phyloP scores from a whole-genome alignment of 805 yeast genomes.

The Pichia paraexigua region DNA sequence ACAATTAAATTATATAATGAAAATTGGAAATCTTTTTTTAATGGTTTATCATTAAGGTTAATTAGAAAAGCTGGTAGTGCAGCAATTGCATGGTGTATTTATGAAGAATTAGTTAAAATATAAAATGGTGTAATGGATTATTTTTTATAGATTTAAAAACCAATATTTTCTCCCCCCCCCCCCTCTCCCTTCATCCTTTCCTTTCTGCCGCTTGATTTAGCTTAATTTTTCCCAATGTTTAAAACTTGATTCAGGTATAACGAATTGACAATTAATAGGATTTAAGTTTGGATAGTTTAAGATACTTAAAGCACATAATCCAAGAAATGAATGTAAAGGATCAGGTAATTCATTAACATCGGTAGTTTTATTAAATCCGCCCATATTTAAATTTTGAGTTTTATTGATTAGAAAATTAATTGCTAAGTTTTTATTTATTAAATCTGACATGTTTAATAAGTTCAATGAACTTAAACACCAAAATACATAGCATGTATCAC shows the following conservation, averaged over 20 bases:
- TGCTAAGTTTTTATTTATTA: constrained; percentile 32
- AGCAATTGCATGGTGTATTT: constrained; percentile 95
- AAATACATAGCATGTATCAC: constrained; percentile 84
- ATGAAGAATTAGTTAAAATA: constrained; percentile 70
- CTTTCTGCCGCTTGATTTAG: not conserved
- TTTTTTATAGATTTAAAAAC: not conserved
- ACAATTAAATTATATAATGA: constrained; percentile 34
- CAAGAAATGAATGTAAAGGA: constrained; percentile 60
- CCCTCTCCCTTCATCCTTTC: too few species aligned
- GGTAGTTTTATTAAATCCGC: constrained; percentile 69
- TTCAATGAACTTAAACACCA: constrained; percentile 64
- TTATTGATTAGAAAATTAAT: constrained; percentile 37
- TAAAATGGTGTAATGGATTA: not conserved
- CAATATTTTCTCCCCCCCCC: not conserved
- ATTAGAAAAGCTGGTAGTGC: constrained; percentile 85
- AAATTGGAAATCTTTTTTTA: constrained; percentile 53
- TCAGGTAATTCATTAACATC: constrained; percentile 53
- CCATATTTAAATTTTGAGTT: constrained; percentile 57
- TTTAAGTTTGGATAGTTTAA: constrained; percentile 16
- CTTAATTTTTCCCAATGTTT: constrained; percentile 14
- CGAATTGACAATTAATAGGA: constrained; percentile 17
- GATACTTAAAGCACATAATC: constrained; percentile 44
- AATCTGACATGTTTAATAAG: constrained; percentile 27
- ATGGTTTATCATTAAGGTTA: constrained; percentile 76
- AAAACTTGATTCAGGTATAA: constrained; percentile 17